A percentile compares a stretch with the other conserved stretches of the same genome.
phyloP scores from a whole-genome alignment of 441 rosid species.

The Brassica balearica region DNA sequence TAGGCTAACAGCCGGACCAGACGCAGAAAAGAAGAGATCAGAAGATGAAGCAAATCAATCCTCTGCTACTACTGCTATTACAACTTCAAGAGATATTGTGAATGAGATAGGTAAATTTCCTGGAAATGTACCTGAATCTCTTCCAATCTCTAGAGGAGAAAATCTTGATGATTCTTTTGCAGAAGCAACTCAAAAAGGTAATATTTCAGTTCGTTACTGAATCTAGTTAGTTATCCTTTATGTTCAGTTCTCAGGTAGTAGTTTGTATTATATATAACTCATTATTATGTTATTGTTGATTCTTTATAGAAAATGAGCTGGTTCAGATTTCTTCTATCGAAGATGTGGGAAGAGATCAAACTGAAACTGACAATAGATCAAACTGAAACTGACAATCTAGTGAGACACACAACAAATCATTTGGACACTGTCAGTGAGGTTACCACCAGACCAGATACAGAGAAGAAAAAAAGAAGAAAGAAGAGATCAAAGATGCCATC shows the following conservation, averaged over 20 bases:
- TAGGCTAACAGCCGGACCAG: constrained; percentile 14
- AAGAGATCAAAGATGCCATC: constrained; percentile 26
- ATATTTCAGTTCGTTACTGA: too few species aligned
- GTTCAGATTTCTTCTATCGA: too few species aligned
- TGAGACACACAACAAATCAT: too few species aligned
- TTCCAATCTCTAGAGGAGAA: background rate
- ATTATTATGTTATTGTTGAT: too few species aligned
- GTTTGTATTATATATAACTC: too few species aligned
- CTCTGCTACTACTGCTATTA: background rate
- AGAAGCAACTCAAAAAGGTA: constrained; percentile 12
- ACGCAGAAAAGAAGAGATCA: constrained; percentile 32
- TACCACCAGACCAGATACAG: constrained; percentile 21
- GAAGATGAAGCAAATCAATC: constrained; percentile 17
- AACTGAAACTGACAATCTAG: background rate
- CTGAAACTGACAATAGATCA: background rate
- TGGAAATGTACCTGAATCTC: constrained; percentile 25
- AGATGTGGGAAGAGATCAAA: background rate
- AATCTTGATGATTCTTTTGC: background rate
- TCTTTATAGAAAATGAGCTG: too few species aligned
- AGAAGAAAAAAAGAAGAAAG: constrained; percentile 28
- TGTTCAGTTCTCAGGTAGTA: too few species aligned
- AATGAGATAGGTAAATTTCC: background rate
- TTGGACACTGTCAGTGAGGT: too few species aligned
- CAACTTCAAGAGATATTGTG: background rate
- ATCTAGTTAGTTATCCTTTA: too few species aligned